These are phyloP conservation scores for Aspergillus niger DNA, from an alignment of 2,329 filamentous ascomycete genomes.

Conservation along the genomic window DNA sequence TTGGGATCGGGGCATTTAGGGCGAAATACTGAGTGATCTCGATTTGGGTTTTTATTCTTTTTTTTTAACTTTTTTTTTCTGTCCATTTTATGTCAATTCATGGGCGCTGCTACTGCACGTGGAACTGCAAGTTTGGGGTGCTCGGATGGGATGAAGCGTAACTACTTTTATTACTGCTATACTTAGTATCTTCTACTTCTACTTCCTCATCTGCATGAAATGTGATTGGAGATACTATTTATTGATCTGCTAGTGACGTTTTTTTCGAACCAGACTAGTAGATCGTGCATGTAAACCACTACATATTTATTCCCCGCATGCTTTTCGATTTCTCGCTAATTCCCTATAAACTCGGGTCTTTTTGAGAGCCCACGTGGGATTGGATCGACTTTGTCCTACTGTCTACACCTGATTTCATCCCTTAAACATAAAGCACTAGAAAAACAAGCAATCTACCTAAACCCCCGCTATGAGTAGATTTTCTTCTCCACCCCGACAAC, in stretches of 20 bases:
- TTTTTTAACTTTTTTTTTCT: slow-evolving; percentile 21
- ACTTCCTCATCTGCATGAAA: neutral
- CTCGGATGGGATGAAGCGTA: slow-evolving; percentile 6
- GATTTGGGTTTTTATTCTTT: slow-evolving; percentile 30
- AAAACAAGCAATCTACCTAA: too few species aligned
- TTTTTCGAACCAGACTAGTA: neutral
- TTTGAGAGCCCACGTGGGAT: neutral
- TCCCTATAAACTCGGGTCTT: neutral
- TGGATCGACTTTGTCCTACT: neutral
- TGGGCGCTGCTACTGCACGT: slow-evolving; percentile 4
- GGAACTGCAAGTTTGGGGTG: neutral
- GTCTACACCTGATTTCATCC: neutral
- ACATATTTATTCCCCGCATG: neutral
- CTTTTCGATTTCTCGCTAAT: neutral
- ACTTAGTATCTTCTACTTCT: neutral
- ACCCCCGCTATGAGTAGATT: too few species aligned
- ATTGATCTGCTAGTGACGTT: neutral
- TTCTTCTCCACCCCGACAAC: too few species aligned
- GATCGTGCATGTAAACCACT: neutral
- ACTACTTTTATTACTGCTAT: slow-evolving; percentile 4
- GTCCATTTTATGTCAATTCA: slow-evolving; percentile 2
- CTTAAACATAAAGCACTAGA: neutral
- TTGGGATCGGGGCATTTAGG: slow-evolving; percentile 43
- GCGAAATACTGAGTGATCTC: slow-evolving; percentile 40
- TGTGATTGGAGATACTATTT: neutral